A percentile compares a stretch with the other conserved stretches of the same genome.
These are phyloP conservation scores for Penicillium desertorum DNA, from an alignment of 495 filamentous ascomycete species.

Conservation along the genomic window DNA sequence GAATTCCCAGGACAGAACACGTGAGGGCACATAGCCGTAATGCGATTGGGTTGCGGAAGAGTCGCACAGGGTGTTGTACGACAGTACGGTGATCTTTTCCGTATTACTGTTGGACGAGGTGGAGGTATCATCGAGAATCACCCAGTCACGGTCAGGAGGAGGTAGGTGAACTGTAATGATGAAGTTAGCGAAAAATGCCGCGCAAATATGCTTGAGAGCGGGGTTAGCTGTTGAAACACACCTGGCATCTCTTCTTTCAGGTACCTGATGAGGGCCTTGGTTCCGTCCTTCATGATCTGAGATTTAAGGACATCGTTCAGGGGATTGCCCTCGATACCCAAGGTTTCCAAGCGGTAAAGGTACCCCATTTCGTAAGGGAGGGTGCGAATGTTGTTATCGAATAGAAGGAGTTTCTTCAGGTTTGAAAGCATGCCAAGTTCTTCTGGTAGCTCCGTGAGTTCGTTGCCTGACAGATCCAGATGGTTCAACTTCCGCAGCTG, in stretches of 20 bases:
- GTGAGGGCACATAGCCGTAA: conserved; percentile 85
- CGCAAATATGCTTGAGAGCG: background rate
- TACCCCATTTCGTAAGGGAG: conserved; percentile 87
- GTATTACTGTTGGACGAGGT: conserved; percentile 37
- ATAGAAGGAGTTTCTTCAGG: conserved; percentile 73
- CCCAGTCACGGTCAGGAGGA: conserved; percentile 70
- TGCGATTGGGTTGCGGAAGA: conserved; percentile 76
- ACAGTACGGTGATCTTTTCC: conserved; percentile 73
- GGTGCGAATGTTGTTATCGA: conserved; percentile 81
- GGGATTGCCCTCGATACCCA: conserved; percentile 92
- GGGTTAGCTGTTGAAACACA: conserved; percentile 43
- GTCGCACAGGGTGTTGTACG: conserved; percentile 94
- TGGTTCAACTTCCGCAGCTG: conserved; percentile 71
- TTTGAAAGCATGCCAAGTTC: conserved; percentile 96
- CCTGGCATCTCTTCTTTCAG: conserved; percentile 80
- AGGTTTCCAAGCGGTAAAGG: conserved; percentile 77
- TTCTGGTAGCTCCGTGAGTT: conserved; percentile 76
- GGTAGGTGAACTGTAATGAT: conserved; percentile 51
- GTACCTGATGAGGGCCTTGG: conserved; percentile 75
- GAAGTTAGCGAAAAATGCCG: conserved; percentile 17
- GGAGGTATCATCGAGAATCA: conserved; percentile 61
- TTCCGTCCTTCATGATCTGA: conserved; percentile 80
- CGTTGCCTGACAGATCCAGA: conserved; percentile 86
- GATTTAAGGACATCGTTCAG: conserved; percentile 69
- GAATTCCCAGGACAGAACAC: conserved; percentile 79